Conservation (phyloP, 2,329 filamentous ascomycete species). For the Hypoxylon sp. region DNA sequence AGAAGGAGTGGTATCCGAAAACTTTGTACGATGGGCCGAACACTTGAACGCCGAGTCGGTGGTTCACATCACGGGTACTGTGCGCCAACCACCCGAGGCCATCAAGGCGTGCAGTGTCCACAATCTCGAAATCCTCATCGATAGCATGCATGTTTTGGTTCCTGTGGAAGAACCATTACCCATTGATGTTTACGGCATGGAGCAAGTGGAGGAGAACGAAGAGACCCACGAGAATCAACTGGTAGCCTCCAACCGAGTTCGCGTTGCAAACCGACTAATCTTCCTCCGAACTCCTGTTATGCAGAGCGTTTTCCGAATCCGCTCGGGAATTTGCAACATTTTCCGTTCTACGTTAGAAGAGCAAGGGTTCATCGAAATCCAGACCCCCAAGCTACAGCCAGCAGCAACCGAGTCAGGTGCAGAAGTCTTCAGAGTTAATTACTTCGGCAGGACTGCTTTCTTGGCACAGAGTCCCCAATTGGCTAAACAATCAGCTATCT, state of each 20-base stretch:
- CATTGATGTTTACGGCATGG: slow-evolving; percentile 60
- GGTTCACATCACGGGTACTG: slow-evolving; percentile 75
- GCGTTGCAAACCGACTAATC: slow-evolving; percentile 80
- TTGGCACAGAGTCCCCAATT: slow-evolving; percentile 91
- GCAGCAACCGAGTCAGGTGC: slow-evolving; percentile 90
- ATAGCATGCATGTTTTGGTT: slow-evolving; percentile 61
- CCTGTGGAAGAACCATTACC: slow-evolving; percentile 55
- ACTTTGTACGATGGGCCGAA: slow-evolving; percentile 89
- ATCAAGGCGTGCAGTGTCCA: slow-evolving; percentile 80
- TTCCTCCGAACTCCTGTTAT: slow-evolving; percentile 87
- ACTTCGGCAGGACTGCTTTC: slow-evolving; percentile 88
- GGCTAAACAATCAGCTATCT: slow-evolving; percentile 92
- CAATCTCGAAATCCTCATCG: slow-evolving; percentile 77
- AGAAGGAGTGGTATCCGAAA: slow-evolving; percentile 69
- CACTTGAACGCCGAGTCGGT: slow-evolving; percentile 81
- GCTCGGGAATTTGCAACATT: slow-evolving; percentile 79
- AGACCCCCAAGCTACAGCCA: slow-evolving; percentile 90
- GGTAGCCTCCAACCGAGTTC: slow-evolving; percentile 71
- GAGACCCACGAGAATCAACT: slow-evolving; percentile 59
- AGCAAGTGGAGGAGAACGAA: slow-evolving; percentile 49
- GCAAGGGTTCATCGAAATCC: slow-evolving; percentile 87
- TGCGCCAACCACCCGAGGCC: slow-evolving; percentile 77
- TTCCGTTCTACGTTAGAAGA: slow-evolving; percentile 81
- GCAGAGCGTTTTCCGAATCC: slow-evolving; percentile 87
- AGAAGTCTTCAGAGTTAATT: slow-evolving; percentile 90